phyloP scores from a whole-genome alignment of 139 green algal species.

The Haematococcus sp. region DNA sequence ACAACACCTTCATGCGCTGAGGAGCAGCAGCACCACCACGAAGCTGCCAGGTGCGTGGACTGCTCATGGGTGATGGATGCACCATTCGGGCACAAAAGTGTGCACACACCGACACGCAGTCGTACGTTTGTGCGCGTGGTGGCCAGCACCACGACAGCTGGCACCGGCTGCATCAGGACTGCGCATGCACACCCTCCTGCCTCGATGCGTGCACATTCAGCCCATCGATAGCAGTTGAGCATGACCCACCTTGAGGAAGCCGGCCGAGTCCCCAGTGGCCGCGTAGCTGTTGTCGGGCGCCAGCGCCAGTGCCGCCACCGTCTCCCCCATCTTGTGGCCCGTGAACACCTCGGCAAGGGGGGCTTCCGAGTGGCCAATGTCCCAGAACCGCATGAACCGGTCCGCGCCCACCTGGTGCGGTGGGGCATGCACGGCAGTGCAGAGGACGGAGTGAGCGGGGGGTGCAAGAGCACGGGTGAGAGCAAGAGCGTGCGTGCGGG shows the following conservation, averaged over 20 bases:
- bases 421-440: conserved; percentile 2
- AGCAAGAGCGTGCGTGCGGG: too few relatives aligned
- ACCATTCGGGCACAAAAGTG: too few relatives aligned
- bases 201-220: too few relatives aligned
- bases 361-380: conserved; percentile 11
- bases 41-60: too few relatives aligned
- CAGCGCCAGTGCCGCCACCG: conserved; percentile 35
- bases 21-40: too few relatives aligned
- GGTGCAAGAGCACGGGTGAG: not conserved
- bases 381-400: conserved; percentile 45
- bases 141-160: too few relatives aligned
- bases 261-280: conserved; percentile 41
- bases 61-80: too few relatives aligned
- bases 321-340: conserved; percentile 24
- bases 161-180: too few relatives aligned
- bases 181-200: not conserved
- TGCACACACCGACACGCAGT: too few relatives aligned
- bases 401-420: conserved; percentile 34
- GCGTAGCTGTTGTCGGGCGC: conserved; percentile 27
- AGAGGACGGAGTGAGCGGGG: not conserved
- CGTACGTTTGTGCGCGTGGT: too few relatives aligned
- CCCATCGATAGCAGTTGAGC: not conserved
- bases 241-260: conserved; percentile 43
- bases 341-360: conserved; percentile 20
- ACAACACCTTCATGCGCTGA: too few relatives aligned